These are phyloP conservation scores for Trametes hirsuta DNA, from an alignment of 1,284 basidiomycete species.

Conservation along the genomic window DNA sequence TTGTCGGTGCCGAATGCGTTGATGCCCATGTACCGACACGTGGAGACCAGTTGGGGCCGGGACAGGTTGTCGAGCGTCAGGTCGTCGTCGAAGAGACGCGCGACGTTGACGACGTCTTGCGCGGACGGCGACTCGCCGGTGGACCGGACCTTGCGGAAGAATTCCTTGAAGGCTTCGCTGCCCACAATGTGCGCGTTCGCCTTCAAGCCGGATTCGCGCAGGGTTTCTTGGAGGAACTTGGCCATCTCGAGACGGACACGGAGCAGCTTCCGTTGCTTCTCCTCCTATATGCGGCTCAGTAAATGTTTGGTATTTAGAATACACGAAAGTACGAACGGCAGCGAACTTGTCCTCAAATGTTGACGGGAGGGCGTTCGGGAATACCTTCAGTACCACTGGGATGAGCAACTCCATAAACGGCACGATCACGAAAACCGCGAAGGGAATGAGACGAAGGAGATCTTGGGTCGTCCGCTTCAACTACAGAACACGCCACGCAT, in stretches of 20 bases:
- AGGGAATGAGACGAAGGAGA: constrained; percentile 90
- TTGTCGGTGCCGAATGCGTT: constrained; percentile 99
- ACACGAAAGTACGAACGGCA: constrained; percentile 57
- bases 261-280: constrained; percentile 95
- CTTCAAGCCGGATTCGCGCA: constrained; percentile 92
- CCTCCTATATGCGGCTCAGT: constrained; percentile 64
- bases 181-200: constrained; percentile 92
- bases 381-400: constrained; percentile 94
- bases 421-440: constrained; percentile 93
- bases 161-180: constrained; percentile 97
- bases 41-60: constrained; percentile 95
- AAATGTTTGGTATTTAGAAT: background rate
- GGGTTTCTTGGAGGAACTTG: constrained; percentile 98
- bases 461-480: constrained; percentile 94
- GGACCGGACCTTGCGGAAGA: constrained; percentile 97
- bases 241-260: constrained; percentile 98
- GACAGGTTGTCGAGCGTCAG: constrained; percentile 98
- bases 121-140: constrained; percentile 94
- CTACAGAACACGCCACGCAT: constrained; percentile 43
- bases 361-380: constrained; percentile 98
- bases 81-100: constrained; percentile 97
- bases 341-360: constrained; percentile 98
- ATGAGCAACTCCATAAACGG: constrained; percentile 99
- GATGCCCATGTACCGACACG: constrained; percentile 97
- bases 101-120: constrained; percentile 91